Evolutionary conservation across 2,329 filamentous ascomycete genomes (phyloP).

Genomic region (Stagonosporopsis chrysanthemi): DNA sequence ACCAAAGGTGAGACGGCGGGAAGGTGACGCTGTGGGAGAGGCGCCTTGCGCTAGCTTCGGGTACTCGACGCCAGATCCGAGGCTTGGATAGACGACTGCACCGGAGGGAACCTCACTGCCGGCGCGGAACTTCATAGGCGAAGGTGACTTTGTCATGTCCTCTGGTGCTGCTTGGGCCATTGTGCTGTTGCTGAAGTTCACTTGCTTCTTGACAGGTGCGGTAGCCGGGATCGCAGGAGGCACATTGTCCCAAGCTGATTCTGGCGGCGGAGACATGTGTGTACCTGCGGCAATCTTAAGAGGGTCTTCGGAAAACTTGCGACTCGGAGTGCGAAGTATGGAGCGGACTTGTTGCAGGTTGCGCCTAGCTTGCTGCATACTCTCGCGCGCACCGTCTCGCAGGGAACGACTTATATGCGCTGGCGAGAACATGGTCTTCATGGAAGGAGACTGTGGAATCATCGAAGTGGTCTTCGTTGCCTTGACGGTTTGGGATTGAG

Average conservation of each 20-base stretch:
- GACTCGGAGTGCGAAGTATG: slow-evolving; percentile 67
- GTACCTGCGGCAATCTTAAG: slow-evolving; percentile 67
- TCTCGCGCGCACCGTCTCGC: slow-evolving; percentile 49
- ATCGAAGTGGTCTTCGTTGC: slow-evolving; percentile 57
- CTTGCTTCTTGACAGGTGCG: slow-evolving; percentile 77
- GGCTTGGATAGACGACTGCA: slow-evolving; percentile 42
- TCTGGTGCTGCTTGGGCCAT: slow-evolving; percentile 54
- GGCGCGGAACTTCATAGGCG: slow-evolving; percentile 46
- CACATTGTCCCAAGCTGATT: slow-evolving; percentile 58
- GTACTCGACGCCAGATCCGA: slow-evolving; percentile 45
- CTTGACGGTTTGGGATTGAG: slow-evolving; percentile 60
- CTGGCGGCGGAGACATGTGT: slow-evolving; percentile 57
- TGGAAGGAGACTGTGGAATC: slow-evolving; percentile 64
- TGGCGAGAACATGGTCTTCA: slow-evolving; percentile 57
- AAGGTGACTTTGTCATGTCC: slow-evolving; percentile 45
- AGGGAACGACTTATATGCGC: slow-evolving; percentile 42
- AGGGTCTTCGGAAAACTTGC: slow-evolving; percentile 67
- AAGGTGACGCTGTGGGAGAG: slow-evolving; percentile 36
- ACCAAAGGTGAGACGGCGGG: slow-evolving; percentile 48
- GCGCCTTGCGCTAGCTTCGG: slow-evolving; percentile 45
- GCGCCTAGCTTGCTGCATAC: slow-evolving; percentile 50
- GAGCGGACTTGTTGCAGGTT: slow-evolving; percentile 66
- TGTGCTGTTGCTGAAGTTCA: slow-evolving; percentile 79
- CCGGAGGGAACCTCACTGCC: slow-evolving; percentile 45
- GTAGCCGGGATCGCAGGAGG: slow-evolving; percentile 65